These are phyloP conservation scores for Phytomonas francai DNA, from an alignment of 208 protist genomes.

Conservation along the genomic window DNA sequence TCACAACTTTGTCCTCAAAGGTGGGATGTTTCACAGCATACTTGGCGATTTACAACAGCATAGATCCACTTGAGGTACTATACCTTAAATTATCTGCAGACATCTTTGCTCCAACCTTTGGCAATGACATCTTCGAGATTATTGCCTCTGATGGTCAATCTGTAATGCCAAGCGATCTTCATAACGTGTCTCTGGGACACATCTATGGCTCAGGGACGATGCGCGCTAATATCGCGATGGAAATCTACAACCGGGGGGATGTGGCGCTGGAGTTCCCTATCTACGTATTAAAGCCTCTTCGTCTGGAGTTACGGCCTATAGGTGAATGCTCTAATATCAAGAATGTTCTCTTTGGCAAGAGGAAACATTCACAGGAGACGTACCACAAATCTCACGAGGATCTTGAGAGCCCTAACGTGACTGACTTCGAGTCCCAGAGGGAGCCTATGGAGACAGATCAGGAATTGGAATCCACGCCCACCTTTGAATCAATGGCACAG, in stretches of 20 bases:
- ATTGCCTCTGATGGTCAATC: conserved; percentile 44
- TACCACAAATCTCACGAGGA: not conserved
- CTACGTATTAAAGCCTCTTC: conserved; percentile 77
- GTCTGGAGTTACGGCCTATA: conserved; percentile 57
- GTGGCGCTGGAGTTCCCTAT: conserved; percentile 80
- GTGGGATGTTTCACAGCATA: conserved; percentile 77
- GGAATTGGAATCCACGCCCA: not conserved
- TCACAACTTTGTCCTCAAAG: conserved; percentile 64
- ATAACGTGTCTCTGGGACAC: conserved; percentile 51
- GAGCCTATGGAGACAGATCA: not conserved
- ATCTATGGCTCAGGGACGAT: conserved; percentile 57
- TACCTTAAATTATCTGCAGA: conserved; percentile 76
- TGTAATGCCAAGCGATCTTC: conserved; percentile 29
- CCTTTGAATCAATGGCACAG: not conserved
- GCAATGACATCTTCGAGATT: conserved; percentile 76
- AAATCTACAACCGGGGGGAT: conserved; percentile 66
- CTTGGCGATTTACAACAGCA: conserved; percentile 58
- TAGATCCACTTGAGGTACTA: conserved; percentile 48
- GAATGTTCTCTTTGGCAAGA: not conserved
- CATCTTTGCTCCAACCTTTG: conserved; percentile 52
- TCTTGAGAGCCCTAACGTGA: not conserved
- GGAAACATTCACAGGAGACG: not conserved
- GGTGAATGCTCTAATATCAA: conserved; percentile 7
- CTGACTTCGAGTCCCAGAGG: not conserved
- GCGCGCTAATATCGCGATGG: conserved; percentile 50